These are phyloP conservation scores for Opeltia flavorubescens DNA, from an alignment of 495 filamentous ascomycete genomes.

Conservation along the genomic window DNA sequence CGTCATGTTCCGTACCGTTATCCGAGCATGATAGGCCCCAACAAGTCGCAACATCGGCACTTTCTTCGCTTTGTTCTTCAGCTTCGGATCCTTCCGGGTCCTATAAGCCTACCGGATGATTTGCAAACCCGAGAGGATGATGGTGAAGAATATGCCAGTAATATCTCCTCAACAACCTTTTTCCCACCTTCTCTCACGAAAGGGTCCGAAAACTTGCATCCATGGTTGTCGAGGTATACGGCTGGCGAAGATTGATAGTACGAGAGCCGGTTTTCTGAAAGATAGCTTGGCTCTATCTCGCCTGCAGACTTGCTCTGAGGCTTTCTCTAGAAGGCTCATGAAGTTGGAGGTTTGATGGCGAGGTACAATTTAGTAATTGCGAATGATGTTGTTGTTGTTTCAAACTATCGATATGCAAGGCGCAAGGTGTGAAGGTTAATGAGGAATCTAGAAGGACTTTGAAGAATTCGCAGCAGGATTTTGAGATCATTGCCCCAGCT, in stretches of 20 bases:
- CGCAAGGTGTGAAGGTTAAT: not conserved
- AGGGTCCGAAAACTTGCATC: constrained; percentile 13
- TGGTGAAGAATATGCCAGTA: constrained; percentile 21
- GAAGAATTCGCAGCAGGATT: not conserved
- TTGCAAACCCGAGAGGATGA: too few species aligned
- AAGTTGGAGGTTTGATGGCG: constrained; percentile 36
- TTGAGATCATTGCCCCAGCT: too few species aligned
- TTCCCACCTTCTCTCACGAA: constrained; percentile 9
- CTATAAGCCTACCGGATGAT: too few species aligned
- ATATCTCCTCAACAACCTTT: constrained; percentile 37
- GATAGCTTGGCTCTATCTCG: constrained; percentile 22
- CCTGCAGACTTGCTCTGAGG: constrained; percentile 39
- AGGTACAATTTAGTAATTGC: too few species aligned
- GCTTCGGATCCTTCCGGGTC: not conserved
- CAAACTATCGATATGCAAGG: too few species aligned
- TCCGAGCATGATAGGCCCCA: too few species aligned
- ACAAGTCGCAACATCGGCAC: too few species aligned
- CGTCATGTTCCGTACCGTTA: too few species aligned
- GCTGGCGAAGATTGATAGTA: constrained; percentile 32
- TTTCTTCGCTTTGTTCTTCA: too few species aligned
- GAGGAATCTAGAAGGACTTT: not conserved
- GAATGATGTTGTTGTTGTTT: too few species aligned
- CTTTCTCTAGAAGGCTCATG: constrained; percentile 16
- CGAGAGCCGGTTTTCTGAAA: not conserved
- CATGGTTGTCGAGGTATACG: constrained; percentile 40